Evolutionary conservation across 352 stramenopile genomes (phyloP), one percentile per base, ranked within the genome.

Genomic region (Nothophytophthora sp.): DNA sequence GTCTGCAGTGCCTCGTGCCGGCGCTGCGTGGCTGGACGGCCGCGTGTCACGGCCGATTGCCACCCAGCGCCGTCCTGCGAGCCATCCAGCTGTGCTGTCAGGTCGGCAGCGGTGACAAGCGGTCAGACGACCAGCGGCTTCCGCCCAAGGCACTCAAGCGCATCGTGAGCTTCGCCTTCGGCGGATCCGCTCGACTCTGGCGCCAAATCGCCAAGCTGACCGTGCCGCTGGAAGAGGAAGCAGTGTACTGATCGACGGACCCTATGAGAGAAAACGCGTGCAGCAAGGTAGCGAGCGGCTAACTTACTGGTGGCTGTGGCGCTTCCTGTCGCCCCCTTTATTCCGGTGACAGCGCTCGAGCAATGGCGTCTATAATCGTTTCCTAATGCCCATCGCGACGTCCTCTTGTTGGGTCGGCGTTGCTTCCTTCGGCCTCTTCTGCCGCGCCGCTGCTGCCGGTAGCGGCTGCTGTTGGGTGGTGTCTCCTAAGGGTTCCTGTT

Each of bases 151-250:
- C 74, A 4, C 25, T 81, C 13, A 86, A 86, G 37, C 70, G 71
- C 18, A 70, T 91, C 50, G 61, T 86, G 60, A 62, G 46, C 18
- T 91, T 87, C 40, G 64, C 67, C 1, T 44, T 91, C 33, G 81
- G 77, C 24, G 81, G 81, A 24, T 91, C 77, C 15, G 63, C 44
- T 61, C 70, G 77, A 8, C 56, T 89, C 33, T 91, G 81, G 81
- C 79, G 80, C 51, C 81, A 91, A 55, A 82, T 88, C 32, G 60
- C 52, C 16, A 72, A 70, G 23, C 41, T 83, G 23, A 24, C 54
- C 35, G 54, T 38, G 23, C 73, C 70, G 33, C 52, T 90, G 22
- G 66, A 82, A 36, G 40, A 51, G 13, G 72, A 86, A 39, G 60
- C 60, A 8, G 57, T 88, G 38, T 90, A 86, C 50, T 55, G 34